These are phyloP conservation scores for Fusarium circinatum DNA, from an alignment of 2,329 filamentous ascomycete species.

Conservation along the genomic window DNA sequence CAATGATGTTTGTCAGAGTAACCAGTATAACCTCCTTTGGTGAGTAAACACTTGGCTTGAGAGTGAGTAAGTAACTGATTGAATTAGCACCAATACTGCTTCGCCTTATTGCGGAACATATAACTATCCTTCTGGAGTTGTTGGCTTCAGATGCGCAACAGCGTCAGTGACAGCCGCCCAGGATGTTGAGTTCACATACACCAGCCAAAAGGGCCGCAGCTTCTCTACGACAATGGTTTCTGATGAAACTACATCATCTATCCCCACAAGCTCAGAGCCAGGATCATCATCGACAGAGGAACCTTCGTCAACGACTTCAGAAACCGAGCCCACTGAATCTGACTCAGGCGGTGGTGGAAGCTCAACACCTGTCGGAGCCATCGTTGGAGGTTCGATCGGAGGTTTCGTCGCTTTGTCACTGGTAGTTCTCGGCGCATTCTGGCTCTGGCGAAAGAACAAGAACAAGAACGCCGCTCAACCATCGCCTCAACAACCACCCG, in stretches of 20 bases:
- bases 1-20: slow-evolving; percentile 29
- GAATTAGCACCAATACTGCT: slow-evolving; percentile 9
- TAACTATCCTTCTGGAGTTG: slow-evolving; percentile 8
- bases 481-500: not conserved
- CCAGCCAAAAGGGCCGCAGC: not conserved
- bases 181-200: slow-evolving; percentile 17
- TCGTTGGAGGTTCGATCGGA: slow-evolving; percentile 20
- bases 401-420: slow-evolving; percentile 15
- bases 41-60: not conserved
- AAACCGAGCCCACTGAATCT: not conserved
- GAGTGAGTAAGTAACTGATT: accelerated
- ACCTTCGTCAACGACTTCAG: not conserved
- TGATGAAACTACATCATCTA: not conserved
- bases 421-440: slow-evolving; percentile 6
- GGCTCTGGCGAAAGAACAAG: slow-evolving; percentile 12
- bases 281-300: not conserved
- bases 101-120: slow-evolving; percentile 28
- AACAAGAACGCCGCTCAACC: not conserved
- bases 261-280: not conserved
- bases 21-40: slow-evolving; percentile 29
- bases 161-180: not conserved
- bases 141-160: slow-evolving; percentile 21
- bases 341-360: not conserved
- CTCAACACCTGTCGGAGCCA: slow-evolving; percentile 16
- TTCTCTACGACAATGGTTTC: not conserved